Conservation (phyloP, 2,329 filamentous ascomycete genomes). For the Fusarium keratoplasticum region DNA sequence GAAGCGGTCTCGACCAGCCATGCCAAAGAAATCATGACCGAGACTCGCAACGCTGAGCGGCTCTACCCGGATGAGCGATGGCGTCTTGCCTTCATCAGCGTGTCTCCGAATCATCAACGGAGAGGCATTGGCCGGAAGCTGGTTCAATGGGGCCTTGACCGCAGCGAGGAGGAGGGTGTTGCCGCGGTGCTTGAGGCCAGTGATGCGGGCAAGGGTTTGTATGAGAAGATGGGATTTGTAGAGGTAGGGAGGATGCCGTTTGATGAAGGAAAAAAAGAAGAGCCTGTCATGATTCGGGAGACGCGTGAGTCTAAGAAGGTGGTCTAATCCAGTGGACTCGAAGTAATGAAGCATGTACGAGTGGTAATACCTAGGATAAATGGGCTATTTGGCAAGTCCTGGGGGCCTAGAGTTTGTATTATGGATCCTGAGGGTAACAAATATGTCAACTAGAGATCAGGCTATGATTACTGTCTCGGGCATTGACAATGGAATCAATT, state of each 20-base stretch:
- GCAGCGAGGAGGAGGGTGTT: conserved; percentile 20
- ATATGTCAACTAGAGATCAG: neutral
- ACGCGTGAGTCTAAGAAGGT: neutral
- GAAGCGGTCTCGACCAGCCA: neutral
- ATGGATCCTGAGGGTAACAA: neutral
- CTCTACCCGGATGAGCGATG: conserved; percentile 22
- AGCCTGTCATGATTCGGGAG: conserved; percentile 18
- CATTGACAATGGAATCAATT: too few species aligned
- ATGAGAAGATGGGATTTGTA: conserved; percentile 22
- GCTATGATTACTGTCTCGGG: neutral
- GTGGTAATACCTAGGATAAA: neutral
- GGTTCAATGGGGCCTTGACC: conserved; percentile 23
- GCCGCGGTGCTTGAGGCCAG: conserved; percentile 19
- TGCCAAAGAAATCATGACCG: neutral
- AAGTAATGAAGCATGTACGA: too few species aligned
- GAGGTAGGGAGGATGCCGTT: neutral
- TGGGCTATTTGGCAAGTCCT: neutral
- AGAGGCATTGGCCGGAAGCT: conserved; percentile 21
- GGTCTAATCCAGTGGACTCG: too few species aligned
- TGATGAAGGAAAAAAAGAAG: neutral
- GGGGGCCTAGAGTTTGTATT: neutral
- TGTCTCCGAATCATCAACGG: conserved; percentile 18
- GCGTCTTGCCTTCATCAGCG: conserved; percentile 18
- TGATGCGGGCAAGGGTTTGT: neutral
- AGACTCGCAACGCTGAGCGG: neutral